A percentile compares a stretch with the other conserved stretches of the same genome.
These are phyloP conservation scores for Claviceps sorghi DNA, from an alignment of 2,329 filamentous ascomycete genomes.

Conservation along the genomic window DNA sequence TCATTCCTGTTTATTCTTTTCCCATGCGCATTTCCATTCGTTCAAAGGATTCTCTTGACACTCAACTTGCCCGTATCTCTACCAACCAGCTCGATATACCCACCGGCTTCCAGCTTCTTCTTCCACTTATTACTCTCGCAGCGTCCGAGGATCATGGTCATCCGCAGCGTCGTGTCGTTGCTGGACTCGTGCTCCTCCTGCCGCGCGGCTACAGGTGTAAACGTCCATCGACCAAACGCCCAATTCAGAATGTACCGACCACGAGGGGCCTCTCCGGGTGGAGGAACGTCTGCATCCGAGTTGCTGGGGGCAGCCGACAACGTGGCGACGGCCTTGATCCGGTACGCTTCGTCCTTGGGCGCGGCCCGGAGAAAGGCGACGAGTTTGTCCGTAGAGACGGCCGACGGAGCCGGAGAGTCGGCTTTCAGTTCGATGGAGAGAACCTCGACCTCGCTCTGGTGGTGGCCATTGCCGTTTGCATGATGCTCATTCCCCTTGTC, in stretches of 20 bases:
- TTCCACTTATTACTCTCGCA: slow-evolving; percentile 66
- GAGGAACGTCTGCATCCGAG: slow-evolving; percentile 34
- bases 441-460: slow-evolving; percentile 86
- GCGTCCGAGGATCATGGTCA: slow-evolving; percentile 62
- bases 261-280: slow-evolving; percentile 17
- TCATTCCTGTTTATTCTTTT: background rate
- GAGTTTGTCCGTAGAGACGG: slow-evolving; percentile 46
- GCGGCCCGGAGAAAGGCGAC: slow-evolving; percentile 53
- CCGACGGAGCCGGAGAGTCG: slow-evolving; percentile 17
- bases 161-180: slow-evolving; percentile 42
- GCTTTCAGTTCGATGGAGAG: slow-evolving; percentile 59
- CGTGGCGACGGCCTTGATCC: slow-evolving; percentile 64
- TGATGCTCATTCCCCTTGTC: background rate
- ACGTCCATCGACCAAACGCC: slow-evolving; percentile 94
- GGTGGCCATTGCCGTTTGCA: slow-evolving; percentile 22
- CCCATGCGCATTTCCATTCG: no score
- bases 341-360: slow-evolving; percentile 86
- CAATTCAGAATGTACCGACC: slow-evolving; percentile 83
- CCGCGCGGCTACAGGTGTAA: slow-evolving; percentile 42
- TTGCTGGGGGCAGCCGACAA: slow-evolving; percentile 30
- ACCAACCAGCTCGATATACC: slow-evolving; percentile 35
- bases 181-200: slow-evolving; percentile 39
- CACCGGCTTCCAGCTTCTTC: slow-evolving; percentile 50
- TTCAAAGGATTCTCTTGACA: slow-evolving; percentile 35
- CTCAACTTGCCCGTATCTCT: slow-evolving; percentile 31